Conservation (phyloP, 176 grass and related monocot genomes). For the Oryza australiensis region DNA sequence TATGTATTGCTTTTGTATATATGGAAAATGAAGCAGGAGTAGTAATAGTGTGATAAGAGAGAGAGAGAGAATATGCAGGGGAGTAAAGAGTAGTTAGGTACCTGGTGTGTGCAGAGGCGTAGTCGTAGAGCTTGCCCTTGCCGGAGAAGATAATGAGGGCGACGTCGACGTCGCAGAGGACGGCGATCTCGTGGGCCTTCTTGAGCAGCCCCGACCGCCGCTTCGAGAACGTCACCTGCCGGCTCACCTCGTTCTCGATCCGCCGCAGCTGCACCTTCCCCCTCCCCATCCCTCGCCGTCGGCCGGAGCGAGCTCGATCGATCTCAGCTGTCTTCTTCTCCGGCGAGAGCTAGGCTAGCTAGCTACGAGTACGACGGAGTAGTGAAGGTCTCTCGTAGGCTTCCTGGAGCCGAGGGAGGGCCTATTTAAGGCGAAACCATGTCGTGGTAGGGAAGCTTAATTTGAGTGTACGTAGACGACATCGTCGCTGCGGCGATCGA, state of each 20-base stretch:
- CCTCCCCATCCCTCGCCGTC: conserved; percentile 14
- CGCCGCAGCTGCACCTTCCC: conserved; percentile 60
- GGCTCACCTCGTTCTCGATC: conserved; percentile 73
- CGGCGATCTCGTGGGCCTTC: conserved; percentile 71
- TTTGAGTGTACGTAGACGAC: too few species aligned
- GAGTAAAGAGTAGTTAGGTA: background rate
- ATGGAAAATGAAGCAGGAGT: too few species aligned
- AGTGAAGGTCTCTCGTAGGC: too few species aligned
- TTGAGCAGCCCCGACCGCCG: conserved; percentile 61
- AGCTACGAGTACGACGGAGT: too few species aligned
- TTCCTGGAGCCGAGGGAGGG: too few species aligned
- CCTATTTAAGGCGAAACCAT: too few species aligned
- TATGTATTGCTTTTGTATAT: too few species aligned
- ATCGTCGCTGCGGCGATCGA: too few species aligned
- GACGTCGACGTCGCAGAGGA: conserved; percentile 70
- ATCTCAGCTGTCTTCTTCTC: background rate
- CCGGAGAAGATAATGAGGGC: conserved; percentile 65
- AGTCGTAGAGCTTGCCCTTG: conserved; percentile 53
- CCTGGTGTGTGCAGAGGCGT: conserved; percentile 40
- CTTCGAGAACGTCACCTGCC: conserved; percentile 83
- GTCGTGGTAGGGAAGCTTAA: too few species aligned
- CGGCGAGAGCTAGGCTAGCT: background rate
- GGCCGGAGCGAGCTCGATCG: too few species aligned
- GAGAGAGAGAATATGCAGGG: too few species aligned
- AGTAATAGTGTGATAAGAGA: too few species aligned